Base-by-base conservation (phyloP, 768 basidiomycete genomes). In the Pisolithus microcarpus region DNA sequence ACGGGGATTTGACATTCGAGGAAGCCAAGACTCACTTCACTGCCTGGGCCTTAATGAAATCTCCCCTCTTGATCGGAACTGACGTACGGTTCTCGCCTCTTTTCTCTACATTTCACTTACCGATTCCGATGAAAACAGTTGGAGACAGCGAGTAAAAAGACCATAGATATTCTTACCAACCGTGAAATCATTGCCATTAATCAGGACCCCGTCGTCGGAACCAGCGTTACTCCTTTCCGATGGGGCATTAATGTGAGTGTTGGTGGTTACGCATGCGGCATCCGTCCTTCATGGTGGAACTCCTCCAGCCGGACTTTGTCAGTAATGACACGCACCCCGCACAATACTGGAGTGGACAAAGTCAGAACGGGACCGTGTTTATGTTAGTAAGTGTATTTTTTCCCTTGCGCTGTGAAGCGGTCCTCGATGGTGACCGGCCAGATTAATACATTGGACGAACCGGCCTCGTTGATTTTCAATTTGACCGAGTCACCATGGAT, bases 401-500 rank as follows among this genome's bases (percentile, higher is more conserved):
- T 42, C 9, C 16, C 30, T 16, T 0, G 8, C 0, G 2, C 37
- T 21, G 28, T 15, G 9, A 1, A n/a, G 10, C 21, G 31, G 9
- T 9, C n/a, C n/a, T n/a, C n/a, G n/a, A n/a, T 8, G 34, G 30
- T n/a, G 34, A n/a, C 7, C 10, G 30, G 8, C 30, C 15, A 85
- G 83, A 69, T 85, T 34, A 85, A 85, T 57, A 77, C 75, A 3
- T 65, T 82, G 43, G 73, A 82, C 55, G 64, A 77, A 56, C 73
- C 80, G 4, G 72, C 79, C 4, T 72, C 74, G 52, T 71, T 85
- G 77, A 75, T 68, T 61, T 85, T 85, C 67, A 80, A 72, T 52
- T 64, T 85, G 48, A 80, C 80, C 4, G 82, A 85, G 58, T 84
- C 83, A 2, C 82, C 84, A 1, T 85, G 82, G 82, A 79, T 84